Evolutionary conservation across 2,329 filamentous ascomycete species (phyloP).

Genomic region (Ophiostoma australiae): DNA sequence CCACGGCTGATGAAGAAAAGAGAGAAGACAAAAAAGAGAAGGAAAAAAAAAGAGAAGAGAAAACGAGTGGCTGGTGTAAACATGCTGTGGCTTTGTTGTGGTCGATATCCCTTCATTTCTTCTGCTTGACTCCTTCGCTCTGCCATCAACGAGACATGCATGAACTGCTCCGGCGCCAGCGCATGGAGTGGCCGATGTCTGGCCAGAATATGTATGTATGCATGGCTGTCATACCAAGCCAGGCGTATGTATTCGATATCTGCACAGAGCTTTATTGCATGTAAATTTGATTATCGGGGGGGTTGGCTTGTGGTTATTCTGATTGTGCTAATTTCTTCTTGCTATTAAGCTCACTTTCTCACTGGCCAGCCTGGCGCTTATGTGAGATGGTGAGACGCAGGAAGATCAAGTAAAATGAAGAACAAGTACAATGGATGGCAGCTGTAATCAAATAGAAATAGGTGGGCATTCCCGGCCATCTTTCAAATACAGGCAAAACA

Average conservation of each 20-base stretch:
- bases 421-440: neutral
- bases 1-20: neutral
- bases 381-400: neutral
- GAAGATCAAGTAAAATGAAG: too few species aligned
- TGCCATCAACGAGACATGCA: neutral
- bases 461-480: too few species aligned
- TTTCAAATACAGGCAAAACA: neutral
- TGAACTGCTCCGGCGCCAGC: neutral
- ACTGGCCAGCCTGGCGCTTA: neutral
- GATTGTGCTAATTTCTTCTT: neutral
- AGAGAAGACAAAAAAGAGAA: neutral
- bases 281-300: too few species aligned
- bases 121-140: neutral
- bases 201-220: neutral
- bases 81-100: neutral
- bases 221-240: neutral
- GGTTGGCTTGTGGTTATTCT: too few species aligned
- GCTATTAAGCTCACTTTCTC: neutral
- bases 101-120: neutral
- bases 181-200: neutral
- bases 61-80: neutral
- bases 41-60: neutral
- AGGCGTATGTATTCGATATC: neutral
- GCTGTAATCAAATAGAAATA: slow-evolving; percentile 1
- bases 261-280: neutral